Evolutionary conservation across 495 filamentous ascomycete genomes (phyloP).

Genomic region (Polyplosphaeria fusca): DNA sequence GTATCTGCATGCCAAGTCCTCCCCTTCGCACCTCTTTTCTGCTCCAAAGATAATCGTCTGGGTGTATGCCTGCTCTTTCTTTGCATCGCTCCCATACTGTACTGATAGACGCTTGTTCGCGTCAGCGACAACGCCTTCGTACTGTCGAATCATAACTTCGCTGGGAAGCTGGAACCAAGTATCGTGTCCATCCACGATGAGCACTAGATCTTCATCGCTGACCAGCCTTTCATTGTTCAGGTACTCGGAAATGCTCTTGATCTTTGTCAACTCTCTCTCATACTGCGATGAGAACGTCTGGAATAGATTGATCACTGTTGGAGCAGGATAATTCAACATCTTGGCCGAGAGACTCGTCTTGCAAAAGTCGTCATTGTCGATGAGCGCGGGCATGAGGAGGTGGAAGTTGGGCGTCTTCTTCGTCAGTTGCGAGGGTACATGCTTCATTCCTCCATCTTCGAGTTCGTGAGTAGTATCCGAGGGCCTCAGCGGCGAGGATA

Average conservation of each 20-base stretch:
- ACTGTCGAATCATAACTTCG: conserved; percentile 56
- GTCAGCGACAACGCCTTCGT: conserved; percentile 49
- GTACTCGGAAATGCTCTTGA: conserved; percentile 53
- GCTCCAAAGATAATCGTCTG: conserved; percentile 61
- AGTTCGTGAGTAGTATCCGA: conserved; percentile 29
- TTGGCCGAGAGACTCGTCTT: conserved; percentile 59
- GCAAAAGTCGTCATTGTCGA: conserved; percentile 54
- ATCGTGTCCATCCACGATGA: conserved; percentile 58
- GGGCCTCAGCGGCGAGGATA: conserved; percentile 21
- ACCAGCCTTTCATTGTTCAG: conserved; percentile 49
- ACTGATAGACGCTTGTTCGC: conserved; percentile 49
- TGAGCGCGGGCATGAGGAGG: conserved; percentile 54
- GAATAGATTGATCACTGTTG: conserved; percentile 54
- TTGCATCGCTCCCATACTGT: conserved; percentile 41
- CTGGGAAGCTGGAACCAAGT: conserved; percentile 62
- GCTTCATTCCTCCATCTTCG: conserved; percentile 20
- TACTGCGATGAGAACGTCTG: conserved; percentile 40
- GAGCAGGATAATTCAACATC: conserved; percentile 60
- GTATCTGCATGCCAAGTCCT: conserved; percentile 52
- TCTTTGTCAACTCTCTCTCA: conserved; percentile 34
- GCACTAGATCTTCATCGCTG: conserved; percentile 57
- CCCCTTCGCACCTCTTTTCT: conserved; percentile 53
- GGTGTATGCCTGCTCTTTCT: conserved; percentile 46
- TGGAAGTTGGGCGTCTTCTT: conserved; percentile 59
- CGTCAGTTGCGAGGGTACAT: conserved; percentile 39